phyloP scores from a whole-genome alignment of 2,329 filamentous ascomycete genomes.

The Pochonia chlamydosporia region DNA sequence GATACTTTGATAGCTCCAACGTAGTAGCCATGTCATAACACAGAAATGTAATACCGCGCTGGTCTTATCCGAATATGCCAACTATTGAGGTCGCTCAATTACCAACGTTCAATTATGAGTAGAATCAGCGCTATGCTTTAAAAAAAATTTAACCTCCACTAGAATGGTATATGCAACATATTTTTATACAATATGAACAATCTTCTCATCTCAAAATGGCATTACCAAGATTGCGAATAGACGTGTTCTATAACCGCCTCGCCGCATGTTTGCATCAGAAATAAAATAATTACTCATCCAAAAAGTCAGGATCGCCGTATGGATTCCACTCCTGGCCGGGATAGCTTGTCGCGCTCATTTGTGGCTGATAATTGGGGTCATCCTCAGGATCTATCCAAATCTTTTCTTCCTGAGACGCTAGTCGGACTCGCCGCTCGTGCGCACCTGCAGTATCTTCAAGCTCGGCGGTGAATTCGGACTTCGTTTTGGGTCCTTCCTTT shows the following conservation, averaged over 20 bases:
- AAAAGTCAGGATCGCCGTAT: slow-evolving; percentile 30
- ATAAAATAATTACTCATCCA: slow-evolving; percentile 15
- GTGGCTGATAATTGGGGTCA: slow-evolving; percentile 31
- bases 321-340: slow-evolving; percentile 68
- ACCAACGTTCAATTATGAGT: not conserved
- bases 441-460: slow-evolving; percentile 38
- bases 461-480: slow-evolving; percentile 21
- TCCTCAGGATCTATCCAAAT: slow-evolving; percentile 37
- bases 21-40: no score
- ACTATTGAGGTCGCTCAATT: not conserved
- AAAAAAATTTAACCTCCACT: not conserved
- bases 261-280: not conserved
- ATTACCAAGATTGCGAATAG: no score
- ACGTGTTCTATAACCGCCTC: no score
- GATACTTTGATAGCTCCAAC: no score
- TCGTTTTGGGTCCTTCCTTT: not conserved
- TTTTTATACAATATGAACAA: no score
- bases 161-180: not conserved
- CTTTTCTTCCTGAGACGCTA: slow-evolving; percentile 47
- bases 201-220: no score
- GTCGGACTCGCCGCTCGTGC: slow-evolving; percentile 36
- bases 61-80: not conserved
- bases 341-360: slow-evolving; percentile 63
- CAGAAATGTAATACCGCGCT: no score
- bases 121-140: not conserved